These are phyloP conservation scores for Leccinum olivaceopallidum DNA, from an alignment of 768 basidiomycete species.

Conservation along the genomic window DNA sequence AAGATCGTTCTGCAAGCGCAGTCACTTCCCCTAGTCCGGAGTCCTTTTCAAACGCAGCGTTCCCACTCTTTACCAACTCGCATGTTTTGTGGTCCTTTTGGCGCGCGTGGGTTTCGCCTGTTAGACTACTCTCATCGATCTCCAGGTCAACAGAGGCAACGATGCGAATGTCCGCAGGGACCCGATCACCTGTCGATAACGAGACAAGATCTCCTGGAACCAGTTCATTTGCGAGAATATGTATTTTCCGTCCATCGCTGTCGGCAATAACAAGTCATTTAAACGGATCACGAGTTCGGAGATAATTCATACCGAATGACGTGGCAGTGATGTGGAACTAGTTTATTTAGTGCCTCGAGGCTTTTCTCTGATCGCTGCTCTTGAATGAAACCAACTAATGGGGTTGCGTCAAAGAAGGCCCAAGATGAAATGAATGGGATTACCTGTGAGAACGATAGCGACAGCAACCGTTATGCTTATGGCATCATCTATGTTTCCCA, in stretches of 20 bases:
- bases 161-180: conserved; percentile 91
- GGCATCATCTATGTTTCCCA: conserved; percentile 97
- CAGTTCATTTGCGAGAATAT: conserved; percentile 94
- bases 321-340: conserved; percentile 96
- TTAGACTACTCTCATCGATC: conserved; percentile 93
- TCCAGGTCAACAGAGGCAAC: conserved; percentile 83
- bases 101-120: conserved; percentile 87
- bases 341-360: conserved; percentile 91
- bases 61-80: conserved; percentile 37
- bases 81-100: conserved; percentile 65
- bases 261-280: background rate
- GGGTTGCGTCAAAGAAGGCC: background rate
- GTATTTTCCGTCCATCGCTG: conserved; percentile 57
- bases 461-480: conserved; percentile 92
- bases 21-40: conserved; percentile 42
- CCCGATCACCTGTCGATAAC: conserved; percentile 88
- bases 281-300: background rate
- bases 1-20: conserved; percentile 80
- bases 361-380: conserved; percentile 94
- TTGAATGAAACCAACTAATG: conserved; percentile 87
- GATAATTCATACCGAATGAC: conserved; percentile 57
- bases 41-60: conserved; percentile 12
- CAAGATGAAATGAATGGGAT: conserved; percentile 20
- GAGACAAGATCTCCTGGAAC: conserved; percentile 93
- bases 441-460: conserved; percentile 90